Evolutionary conservation across 1,139 yeast genomes (phyloP).

Genomic region (Pneumocystis jirovecii): DNA sequence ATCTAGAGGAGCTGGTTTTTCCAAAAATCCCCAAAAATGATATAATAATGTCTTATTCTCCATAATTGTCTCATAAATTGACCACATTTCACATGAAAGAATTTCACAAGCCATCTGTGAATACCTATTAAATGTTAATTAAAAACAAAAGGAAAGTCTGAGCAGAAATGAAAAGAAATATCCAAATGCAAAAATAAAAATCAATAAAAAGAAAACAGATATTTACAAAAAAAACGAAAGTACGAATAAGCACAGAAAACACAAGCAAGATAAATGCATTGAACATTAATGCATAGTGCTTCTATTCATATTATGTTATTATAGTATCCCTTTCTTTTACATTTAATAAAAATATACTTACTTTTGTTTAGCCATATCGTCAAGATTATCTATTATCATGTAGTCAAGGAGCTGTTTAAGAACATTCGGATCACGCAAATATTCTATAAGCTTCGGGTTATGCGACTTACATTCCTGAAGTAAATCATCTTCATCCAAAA

Average conservation of each 20-base stretch:
- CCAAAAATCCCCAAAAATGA: slow-evolving; percentile 67
- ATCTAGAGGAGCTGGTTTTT: slow-evolving; percentile 46
- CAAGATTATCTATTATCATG: slow-evolving; percentile 33
- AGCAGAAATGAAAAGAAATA: neutral
- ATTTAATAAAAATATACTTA: slow-evolving; percentile 20
- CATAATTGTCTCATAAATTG: slow-evolving; percentile 80
- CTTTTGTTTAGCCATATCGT: slow-evolving; percentile 30
- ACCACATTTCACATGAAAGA: slow-evolving; percentile 86
- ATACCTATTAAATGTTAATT: slow-evolving; percentile 20
- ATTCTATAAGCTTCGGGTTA: slow-evolving; percentile 67
- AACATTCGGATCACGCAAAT: slow-evolving; percentile 58
- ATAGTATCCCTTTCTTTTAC: slow-evolving; percentile 20
- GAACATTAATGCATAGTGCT: slow-evolving; percentile 7
- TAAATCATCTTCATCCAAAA: slow-evolving; percentile 74
- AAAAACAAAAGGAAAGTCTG: too few relatives aligned
- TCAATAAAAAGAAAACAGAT: too few relatives aligned
- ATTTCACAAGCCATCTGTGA: slow-evolving; percentile 87
- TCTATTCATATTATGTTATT: slow-evolving; percentile 17
- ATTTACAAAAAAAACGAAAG: neutral
- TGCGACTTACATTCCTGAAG: slow-evolving; percentile 73
- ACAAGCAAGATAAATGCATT: too few relatives aligned
- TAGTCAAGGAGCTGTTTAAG: slow-evolving; percentile 51
- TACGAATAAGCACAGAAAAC: too few relatives aligned
- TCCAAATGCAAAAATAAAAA: too few relatives aligned
- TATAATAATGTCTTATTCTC: slow-evolving; percentile 51